Evolutionary conservation across 345 rosid species (phyloP).

Genomic region (rapeseed (Brassica napus)): DNA sequence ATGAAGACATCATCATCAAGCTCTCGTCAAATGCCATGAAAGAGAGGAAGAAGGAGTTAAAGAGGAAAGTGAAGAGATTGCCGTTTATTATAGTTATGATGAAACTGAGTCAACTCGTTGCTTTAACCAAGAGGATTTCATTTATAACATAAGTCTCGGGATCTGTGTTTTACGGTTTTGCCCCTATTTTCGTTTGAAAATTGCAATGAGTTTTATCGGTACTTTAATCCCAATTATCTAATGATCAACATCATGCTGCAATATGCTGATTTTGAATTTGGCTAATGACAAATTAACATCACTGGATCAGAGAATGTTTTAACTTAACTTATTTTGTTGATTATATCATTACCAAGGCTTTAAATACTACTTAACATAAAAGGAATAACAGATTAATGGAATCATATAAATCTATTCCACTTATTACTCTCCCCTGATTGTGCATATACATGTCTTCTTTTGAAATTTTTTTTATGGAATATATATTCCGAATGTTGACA

Average conservation of each 20-base stretch:
- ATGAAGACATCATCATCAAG: conserved; percentile 36
- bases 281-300: background rate
- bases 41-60: background rate
- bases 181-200: conserved; percentile 22
- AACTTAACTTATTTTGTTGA: conserved; percentile 8
- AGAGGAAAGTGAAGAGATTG: conserved; percentile 25
- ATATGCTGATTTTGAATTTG: background rate
- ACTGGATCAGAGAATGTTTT: background rate
- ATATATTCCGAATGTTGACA: background rate
- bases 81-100: conserved; percentile 19
- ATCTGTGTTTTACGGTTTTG: background rate
- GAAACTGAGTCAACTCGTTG: conserved; percentile 35
- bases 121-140: background rate
- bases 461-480: background rate
- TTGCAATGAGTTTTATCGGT: background rate
- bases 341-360: background rate
- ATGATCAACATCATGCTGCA: background rate
- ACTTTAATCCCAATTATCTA: background rate
- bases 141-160: conserved; percentile 15
- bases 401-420: background rate
- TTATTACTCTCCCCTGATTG: background rate
- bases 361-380: background rate
- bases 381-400: background rate
- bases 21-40: conserved; percentile 58
- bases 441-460: background rate